Evolutionary conservation across 2,329 filamentous ascomycete genomes (phyloP).

Genomic region (Knufia petricola): DNA sequence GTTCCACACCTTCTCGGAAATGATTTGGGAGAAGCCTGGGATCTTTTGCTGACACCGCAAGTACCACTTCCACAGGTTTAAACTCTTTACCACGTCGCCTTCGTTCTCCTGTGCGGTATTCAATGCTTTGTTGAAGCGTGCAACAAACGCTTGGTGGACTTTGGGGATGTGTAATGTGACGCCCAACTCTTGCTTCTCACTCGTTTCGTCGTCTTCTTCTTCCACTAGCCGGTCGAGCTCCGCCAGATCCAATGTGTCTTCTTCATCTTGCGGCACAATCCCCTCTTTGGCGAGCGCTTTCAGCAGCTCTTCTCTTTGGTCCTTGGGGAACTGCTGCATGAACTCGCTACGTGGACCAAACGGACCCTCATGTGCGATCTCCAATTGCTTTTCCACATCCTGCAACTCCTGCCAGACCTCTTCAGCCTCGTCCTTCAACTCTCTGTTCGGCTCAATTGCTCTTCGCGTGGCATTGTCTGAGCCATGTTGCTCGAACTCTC

Average conservation of each 20-base stretch:
- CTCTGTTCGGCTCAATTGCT: conserved; percentile 32
- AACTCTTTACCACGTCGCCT: conserved; percentile 25
- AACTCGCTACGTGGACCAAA: conserved; percentile 36
- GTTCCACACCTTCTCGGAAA: conserved; percentile 55
- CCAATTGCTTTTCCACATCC: conserved; percentile 32
- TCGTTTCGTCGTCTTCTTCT: conserved; percentile 14
- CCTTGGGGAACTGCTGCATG: conserved; percentile 33
- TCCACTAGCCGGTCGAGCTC: conserved; percentile 31
- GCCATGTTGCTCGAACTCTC: conserved; percentile 35
- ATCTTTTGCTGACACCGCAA: conserved; percentile 40
- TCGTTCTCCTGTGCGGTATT: conserved; percentile 26
- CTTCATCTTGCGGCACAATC: conserved; percentile 24
- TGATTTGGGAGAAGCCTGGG: conserved; percentile 40
- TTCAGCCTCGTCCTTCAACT: conserved; percentile 30
- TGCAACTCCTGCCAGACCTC: conserved; percentile 31
- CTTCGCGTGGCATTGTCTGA: conserved; percentile 28
- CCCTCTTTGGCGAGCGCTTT: conserved; percentile 35
- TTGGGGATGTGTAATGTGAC: conserved; percentile 28
- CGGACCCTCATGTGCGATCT: conserved; percentile 32
- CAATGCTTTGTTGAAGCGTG: conserved; percentile 33
- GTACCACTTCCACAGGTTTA: conserved; percentile 42
- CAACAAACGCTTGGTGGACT: conserved; percentile 30
- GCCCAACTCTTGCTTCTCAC: conserved; percentile 19
- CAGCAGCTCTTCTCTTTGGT: conserved; percentile 33
- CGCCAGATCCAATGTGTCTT: conserved; percentile 32